Conservation (phyloP, 129 eudicot species). For the Sambucus nigra region DNA sequence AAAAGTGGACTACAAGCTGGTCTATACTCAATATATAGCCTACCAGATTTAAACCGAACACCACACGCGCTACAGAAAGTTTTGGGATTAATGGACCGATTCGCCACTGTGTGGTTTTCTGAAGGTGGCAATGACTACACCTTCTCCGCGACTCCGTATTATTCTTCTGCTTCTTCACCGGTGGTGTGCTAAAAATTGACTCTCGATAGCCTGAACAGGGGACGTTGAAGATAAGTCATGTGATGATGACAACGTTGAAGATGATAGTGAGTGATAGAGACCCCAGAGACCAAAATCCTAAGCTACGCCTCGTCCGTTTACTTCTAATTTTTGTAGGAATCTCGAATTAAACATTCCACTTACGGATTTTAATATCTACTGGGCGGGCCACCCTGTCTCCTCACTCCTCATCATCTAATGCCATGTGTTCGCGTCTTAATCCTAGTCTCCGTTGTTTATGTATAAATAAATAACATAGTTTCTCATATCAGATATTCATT, state of each 20-base stretch:
- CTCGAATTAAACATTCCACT: too few species aligned
- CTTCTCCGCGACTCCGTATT: conserved; percentile 35
- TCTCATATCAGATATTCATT: too few species aligned
- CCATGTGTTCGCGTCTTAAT: too few species aligned
- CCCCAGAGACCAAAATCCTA: conserved; percentile 36
- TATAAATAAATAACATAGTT: too few species aligned
- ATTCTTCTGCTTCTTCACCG: conserved; percentile 39
- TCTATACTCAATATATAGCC: conserved; percentile 85
- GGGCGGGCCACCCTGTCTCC: too few species aligned
- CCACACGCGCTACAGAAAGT: conserved; percentile 97
- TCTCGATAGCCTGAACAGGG: conserved; percentile 33
- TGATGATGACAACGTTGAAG: conserved; percentile 42
- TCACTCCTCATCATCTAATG: too few species aligned
- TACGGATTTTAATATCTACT: too few species aligned
- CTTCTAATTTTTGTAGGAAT: conserved; percentile 52
- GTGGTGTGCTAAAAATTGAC: conserved; percentile 27
- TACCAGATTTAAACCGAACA: conserved; percentile 92
- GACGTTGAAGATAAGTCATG: conserved; percentile 38
- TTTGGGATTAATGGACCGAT: conserved; percentile 88
- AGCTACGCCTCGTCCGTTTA: conserved; percentile 30
- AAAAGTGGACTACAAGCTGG: conserved; percentile 92
- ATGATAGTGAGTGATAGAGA: conserved; percentile 37
- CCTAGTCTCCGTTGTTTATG: too few species aligned
- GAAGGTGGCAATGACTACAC: conserved; percentile 83
- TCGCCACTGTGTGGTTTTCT: conserved; percentile 96